Evolutionary conservation across 805 yeast species (phyloP).

Genomic region (Candida sakaeoensis): DNA sequence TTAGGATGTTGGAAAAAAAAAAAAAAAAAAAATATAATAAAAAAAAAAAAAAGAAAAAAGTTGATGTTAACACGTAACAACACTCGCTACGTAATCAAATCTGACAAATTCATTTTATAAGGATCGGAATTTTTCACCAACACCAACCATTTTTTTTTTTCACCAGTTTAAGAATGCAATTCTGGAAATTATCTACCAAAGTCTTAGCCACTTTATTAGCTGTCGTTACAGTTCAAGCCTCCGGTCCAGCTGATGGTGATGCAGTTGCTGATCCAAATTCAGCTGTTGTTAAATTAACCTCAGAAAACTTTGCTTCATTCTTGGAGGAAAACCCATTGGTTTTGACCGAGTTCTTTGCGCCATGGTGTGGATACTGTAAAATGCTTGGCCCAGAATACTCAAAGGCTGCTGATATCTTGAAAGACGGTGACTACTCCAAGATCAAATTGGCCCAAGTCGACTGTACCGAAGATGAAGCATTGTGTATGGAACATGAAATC

Average conservation of each 20-base stretch:
- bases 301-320: constrained; percentile 62
- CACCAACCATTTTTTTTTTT: neutral
- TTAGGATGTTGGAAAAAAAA: too few relatives aligned
- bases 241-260: constrained; percentile 45
- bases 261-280: constrained; percentile 80
- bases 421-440: constrained; percentile 46
- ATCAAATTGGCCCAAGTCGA: constrained; percentile 80
- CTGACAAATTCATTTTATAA: too few relatives aligned
- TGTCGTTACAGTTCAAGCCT: constrained; percentile 30
- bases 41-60: too few relatives aligned
- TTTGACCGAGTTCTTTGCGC: constrained; percentile 84
- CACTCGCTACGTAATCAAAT: too few relatives aligned
- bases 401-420: constrained; percentile 64
- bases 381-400: constrained; percentile 76
- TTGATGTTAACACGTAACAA: too few relatives aligned
- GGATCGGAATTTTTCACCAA: constrained; percentile 1
- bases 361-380: constrained; percentile 99
- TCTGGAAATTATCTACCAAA: constrained; percentile 37
- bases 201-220: constrained; percentile 36
- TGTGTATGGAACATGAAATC: constrained; percentile 65
- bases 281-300: constrained; percentile 77
- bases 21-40: too few relatives aligned
- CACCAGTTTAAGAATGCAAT: constrained; percentile 25
- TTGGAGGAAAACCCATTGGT: constrained; percentile 72
- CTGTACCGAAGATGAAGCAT: constrained; percentile 72